A percentile compares a stretch with the other conserved stretches of the same genome.
Conservation (phyloP, 164 flowering plant species). For the Hamamelis virginiana region DNA sequence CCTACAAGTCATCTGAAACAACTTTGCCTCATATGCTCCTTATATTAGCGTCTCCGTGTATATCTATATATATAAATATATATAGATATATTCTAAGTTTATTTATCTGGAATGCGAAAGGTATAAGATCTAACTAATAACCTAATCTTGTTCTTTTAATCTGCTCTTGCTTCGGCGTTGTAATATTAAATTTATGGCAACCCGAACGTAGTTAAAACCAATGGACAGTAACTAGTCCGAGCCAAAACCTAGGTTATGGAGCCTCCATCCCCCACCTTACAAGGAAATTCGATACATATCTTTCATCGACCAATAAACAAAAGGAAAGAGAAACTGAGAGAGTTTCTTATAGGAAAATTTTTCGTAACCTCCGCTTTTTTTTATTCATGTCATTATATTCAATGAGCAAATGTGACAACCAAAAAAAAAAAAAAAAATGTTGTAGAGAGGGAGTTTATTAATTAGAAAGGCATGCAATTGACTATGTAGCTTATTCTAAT, state of each 20-base stretch:
- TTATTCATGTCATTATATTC: conserved; percentile 13
- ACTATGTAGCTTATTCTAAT: background rate
- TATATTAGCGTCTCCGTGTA: too few species aligned
- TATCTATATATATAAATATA: too few species aligned
- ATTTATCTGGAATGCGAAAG: too few species aligned
- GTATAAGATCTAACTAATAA: background rate
- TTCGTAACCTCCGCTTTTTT: conserved; percentile 10
- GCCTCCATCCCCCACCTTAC: background rate
- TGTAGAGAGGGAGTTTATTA: conserved; percentile 3
- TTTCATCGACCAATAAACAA: background rate
- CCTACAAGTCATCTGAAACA: too few species aligned
- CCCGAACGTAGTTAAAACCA: conserved; percentile 2
- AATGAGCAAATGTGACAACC: too few species aligned
- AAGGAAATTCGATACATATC: background rate
- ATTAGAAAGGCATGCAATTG: background rate
- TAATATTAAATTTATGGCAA: background rate
- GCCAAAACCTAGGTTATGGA: background rate
- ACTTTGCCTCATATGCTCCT: too few species aligned
- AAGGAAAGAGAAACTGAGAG: background rate
- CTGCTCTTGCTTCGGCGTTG: background rate
- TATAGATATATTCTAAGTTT: too few species aligned
- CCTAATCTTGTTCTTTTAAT: too few species aligned
- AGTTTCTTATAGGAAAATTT: background rate
- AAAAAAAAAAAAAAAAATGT: too few species aligned
- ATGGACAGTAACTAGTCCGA: background rate